Conservation (phyloP, 805 yeast genomes). For the Wickerhamomyces mucosus region DNA sequence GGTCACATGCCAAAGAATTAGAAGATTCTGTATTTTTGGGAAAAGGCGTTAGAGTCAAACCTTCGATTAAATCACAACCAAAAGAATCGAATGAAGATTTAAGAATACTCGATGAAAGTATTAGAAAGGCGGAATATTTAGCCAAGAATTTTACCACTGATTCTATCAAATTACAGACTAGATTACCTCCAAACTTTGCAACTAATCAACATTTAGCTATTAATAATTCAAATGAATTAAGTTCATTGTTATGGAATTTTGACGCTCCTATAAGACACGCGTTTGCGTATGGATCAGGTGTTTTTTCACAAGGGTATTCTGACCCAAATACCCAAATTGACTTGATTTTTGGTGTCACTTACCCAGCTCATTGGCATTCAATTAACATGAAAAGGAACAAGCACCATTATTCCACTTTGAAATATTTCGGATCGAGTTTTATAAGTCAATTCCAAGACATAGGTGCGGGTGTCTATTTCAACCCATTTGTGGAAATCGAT, state of each 20-base stretch:
- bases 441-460: constrained; percentile 50
- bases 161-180: constrained; percentile 3
- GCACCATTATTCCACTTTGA: constrained; percentile 67
- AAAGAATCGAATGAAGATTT: constrained; percentile 9
- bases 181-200: constrained; percentile 48
- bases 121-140: constrained; percentile 17
- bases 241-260: constrained; percentile 44
- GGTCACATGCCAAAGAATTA: no score
- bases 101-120: constrained; percentile 15
- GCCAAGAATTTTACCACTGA: constrained; percentile 12
- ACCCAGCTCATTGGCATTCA: constrained; percentile 70
- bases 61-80: no score
- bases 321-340: constrained; percentile 65
- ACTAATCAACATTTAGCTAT: constrained; percentile 45
- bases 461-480: constrained; percentile 91
- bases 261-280: constrained; percentile 68
- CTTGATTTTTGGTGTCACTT: constrained; percentile 71
- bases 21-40: no score
- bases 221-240: constrained; percentile 34
- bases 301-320: constrained; percentile 62
- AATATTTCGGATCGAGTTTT: constrained; percentile 47
- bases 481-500: constrained; percentile 70
- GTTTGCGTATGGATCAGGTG: constrained; percentile 94
- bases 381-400: constrained; percentile 59
- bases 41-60: no score